A percentile compares a stretch with the other conserved stretches of the same genome.
Evolutionary conservation across 2,329 filamentous ascomycete genomes (phyloP).

Genomic region (Beauveria sp.): DNA sequence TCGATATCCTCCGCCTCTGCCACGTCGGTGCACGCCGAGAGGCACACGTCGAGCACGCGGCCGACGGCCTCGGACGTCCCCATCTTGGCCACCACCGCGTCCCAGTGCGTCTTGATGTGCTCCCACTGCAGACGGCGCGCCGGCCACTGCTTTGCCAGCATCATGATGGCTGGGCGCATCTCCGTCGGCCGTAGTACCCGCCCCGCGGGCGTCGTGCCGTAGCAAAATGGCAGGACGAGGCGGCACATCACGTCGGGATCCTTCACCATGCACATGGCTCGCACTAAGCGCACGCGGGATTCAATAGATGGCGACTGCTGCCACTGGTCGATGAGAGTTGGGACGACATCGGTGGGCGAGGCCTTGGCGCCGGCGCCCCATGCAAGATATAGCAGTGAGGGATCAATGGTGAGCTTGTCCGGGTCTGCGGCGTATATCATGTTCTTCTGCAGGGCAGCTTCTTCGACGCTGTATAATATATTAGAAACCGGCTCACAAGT

Average conservation of each 20-base stretch:
- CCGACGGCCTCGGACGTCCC: slow-evolving; percentile 82
- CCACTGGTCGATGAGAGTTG: background rate
- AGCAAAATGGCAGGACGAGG: slow-evolving; percentile 71
- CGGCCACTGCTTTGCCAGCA: slow-evolving; percentile 64
- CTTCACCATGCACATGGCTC: background rate
- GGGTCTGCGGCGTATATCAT: background rate
- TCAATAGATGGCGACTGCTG: background rate
- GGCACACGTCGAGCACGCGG: slow-evolving; percentile 70
- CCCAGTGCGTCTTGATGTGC: slow-evolving; percentile 80
- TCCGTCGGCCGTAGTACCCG: slow-evolving; percentile 73
- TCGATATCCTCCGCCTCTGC: slow-evolving; percentile 69
- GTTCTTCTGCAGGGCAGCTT: background rate
- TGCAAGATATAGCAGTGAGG: background rate
- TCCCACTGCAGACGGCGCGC: slow-evolving; percentile 72
- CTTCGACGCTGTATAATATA: background rate
- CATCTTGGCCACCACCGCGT: slow-evolving; percentile 61
- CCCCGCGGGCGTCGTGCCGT: slow-evolving; percentile 50
- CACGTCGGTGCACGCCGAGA: slow-evolving; percentile 70
- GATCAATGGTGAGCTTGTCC: background rate
- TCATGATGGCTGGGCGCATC: slow-evolving; percentile 70
- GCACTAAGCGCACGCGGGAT: background rate
- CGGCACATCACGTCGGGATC: slow-evolving; percentile 52
- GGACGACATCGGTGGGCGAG: background rate
- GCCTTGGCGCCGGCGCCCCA: background rate
- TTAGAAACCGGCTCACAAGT: background rate